Percentiles rank a stretch among this genome's conserved stretches.
Evolutionary conservation across 1,284 basidiomycete species (phyloP).

Genomic region (Flammula alnicola): DNA sequence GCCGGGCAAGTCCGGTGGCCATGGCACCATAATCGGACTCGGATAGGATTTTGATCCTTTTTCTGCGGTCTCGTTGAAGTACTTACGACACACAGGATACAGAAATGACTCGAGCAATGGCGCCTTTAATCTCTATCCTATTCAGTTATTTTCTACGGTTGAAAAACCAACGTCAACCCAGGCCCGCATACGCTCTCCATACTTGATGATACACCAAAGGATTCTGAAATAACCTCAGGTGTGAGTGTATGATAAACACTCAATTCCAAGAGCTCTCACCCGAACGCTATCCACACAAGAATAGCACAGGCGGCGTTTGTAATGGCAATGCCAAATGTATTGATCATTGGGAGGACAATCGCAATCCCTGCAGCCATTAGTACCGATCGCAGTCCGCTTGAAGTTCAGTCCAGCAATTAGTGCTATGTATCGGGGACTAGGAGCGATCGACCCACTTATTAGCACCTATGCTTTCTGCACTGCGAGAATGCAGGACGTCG

Average conservation of each 20-base stretch:
- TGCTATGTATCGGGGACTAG: not conserved
- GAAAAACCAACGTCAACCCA: conserved; percentile 42
- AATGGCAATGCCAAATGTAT: conserved; percentile 35
- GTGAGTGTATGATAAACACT: not conserved
- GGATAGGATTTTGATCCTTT: no score
- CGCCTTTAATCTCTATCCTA: not conserved
- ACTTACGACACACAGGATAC: no score
- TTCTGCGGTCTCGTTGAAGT: no score
- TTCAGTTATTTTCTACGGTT: conserved; percentile 33
- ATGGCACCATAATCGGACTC: no score
- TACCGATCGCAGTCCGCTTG: conserved; percentile 35
- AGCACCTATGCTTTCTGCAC: conserved; percentile 43
- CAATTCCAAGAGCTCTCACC: conserved; percentile 24
- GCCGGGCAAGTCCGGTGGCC: no score
- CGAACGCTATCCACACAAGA: conserved; percentile 35
- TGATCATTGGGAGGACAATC: conserved; percentile 39
- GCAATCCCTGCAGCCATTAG: conserved; percentile 37
- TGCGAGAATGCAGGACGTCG: conserved; percentile 42
- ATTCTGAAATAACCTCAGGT: conserved; percentile 28
- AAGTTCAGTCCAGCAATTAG: not conserved
- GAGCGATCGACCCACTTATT: conserved; percentile 32
- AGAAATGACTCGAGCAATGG: conserved; percentile 19
- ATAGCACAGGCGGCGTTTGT: conserved; percentile 35
- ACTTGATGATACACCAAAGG: conserved; percentile 41
- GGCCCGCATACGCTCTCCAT: conserved; percentile 40